Evolutionary conservation across 23 red algal species (phyloP).

Genomic region (Chondrus crispus): DNA sequence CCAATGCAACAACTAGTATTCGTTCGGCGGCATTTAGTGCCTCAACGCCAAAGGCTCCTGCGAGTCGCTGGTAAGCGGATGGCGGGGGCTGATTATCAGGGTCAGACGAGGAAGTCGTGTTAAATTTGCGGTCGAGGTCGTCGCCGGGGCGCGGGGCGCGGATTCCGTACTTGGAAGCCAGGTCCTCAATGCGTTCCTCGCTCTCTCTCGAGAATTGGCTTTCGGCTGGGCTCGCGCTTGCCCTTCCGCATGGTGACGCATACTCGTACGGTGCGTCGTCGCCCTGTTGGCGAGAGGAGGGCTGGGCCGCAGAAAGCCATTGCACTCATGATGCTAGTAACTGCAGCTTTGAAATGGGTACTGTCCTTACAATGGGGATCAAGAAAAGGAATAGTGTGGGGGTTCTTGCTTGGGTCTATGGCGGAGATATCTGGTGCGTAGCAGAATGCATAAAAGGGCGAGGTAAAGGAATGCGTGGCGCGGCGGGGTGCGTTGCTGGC

Average conservation of each 20-base stretch:
- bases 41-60: conserved; percentile 7
- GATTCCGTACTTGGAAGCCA: conserved; percentile 40
- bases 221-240: no score
- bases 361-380: no score
- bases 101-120: neutral
- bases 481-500: no score
- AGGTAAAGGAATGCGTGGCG: no score
- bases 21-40: conserved; percentile 11
- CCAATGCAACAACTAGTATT: conserved; percentile 16
- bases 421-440: no score
- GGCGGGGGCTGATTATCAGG: neutral
- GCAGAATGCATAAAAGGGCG: no score
- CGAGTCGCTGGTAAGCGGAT: conserved; percentile 38
- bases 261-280: neutral
- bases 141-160: conserved; percentile 27
- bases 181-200: conserved; percentile 3
- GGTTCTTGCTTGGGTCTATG: no score
- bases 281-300: neutral
- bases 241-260: neutral
- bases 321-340: no score
- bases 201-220: conserved; percentile 4
- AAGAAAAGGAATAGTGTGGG: no score
- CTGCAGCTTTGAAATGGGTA: no score
- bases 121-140: conserved; percentile 38
- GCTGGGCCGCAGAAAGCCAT: neutral